Conservation (phyloP, 305 asterid species). For the Euphrasia arctica region DNA sequence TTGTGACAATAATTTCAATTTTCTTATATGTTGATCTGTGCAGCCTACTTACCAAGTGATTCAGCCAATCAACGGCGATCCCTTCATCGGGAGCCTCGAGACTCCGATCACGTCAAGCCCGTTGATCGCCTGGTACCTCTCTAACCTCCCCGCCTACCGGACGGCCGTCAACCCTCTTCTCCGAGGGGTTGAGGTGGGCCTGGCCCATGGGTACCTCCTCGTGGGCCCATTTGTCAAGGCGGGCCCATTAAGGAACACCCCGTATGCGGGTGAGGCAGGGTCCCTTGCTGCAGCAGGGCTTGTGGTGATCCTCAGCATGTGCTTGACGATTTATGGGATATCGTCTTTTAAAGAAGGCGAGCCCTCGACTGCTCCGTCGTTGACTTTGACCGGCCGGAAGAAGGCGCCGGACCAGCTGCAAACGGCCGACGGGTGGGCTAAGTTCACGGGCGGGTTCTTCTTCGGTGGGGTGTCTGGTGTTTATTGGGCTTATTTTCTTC, state of each 20-base stretch:
- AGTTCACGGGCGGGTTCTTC: slow-evolving; percentile 91
- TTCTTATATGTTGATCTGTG: slow-evolving; percentile 2
- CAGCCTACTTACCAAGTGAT: slow-evolving; percentile 97
- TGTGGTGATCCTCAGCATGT: slow-evolving; percentile 75
- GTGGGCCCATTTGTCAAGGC: slow-evolving; percentile 3
- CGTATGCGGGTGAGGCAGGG: slow-evolving; percentile 65
- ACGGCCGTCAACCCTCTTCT: slow-evolving; percentile 96
- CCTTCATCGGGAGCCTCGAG: slow-evolving; percentile 93
- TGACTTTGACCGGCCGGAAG: slow-evolving; percentile 90
- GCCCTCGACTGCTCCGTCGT: slow-evolving; percentile 39
- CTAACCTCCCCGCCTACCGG: slow-evolving; percentile 92
- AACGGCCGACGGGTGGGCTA: slow-evolving; percentile 89
- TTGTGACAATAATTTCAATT: too few species aligned
- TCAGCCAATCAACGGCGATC: slow-evolving; percentile 94
- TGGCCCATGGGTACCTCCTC: slow-evolving; percentile 67
- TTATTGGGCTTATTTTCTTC: slow-evolving; percentile 83
- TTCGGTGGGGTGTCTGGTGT: slow-evolving; percentile 93
- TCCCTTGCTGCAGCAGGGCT: slow-evolving; percentile 92
- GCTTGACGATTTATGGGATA: slow-evolving; percentile 79
- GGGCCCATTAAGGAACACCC: slow-evolving; percentile 5
- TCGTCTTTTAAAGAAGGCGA: slow-evolving; percentile 74
- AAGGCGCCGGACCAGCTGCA: slow-evolving; percentile 88
- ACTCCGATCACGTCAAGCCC: slow-evolving; percentile 98
- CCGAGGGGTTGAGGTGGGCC: slow-evolving; percentile 88
- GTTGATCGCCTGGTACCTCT: slow-evolving; percentile 93